phyloP scores from a whole-genome alignment of 352 stramenopile species.

The Globisporangium perplexum region DNA sequence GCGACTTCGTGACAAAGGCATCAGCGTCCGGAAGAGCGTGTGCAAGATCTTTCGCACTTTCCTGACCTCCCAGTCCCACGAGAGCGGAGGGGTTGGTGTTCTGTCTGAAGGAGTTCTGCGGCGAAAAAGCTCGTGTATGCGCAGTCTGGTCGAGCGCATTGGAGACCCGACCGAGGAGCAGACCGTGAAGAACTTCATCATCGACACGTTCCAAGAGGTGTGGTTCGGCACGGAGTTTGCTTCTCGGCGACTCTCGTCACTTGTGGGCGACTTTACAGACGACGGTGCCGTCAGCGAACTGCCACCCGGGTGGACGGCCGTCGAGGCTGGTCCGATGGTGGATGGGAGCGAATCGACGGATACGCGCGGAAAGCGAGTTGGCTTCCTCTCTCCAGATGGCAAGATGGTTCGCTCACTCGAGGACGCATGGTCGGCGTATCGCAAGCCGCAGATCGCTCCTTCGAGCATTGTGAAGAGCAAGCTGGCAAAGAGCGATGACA shows the following conservation, averaged over 20 bases:
- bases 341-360: background rate
- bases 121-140: constrained; percentile 62
- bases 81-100: constrained; percentile 4
- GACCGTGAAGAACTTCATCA: constrained; percentile 79
- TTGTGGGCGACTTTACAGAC: constrained; percentile 30
- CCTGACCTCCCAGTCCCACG: constrained; percentile 17
- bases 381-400: constrained; percentile 61
- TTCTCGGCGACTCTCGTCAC: constrained; percentile 27
- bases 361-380: constrained; percentile 3
- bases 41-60: constrained; percentile 74
- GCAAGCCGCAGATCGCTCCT: constrained; percentile 44
- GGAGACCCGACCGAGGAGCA: constrained; percentile 67
- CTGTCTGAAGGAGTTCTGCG: constrained; percentile 28
- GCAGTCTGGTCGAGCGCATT: constrained; percentile 70
- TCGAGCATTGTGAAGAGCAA: constrained; percentile 65
- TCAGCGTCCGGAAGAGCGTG: constrained; percentile 82
- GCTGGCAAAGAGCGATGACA: constrained; percentile 56
- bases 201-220: constrained; percentile 81
- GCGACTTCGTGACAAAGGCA: constrained; percentile 73
- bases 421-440: constrained; percentile 60
- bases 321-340: constrained; percentile 10
- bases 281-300: constrained; percentile 16
- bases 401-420: constrained; percentile 34
- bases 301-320: constrained; percentile 46
- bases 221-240: constrained; percentile 74